A percentile compares a stretch with the other conserved stretches of the same genome.
phyloP scores from a whole-genome alignment of 2,329 filamentous ascomycete species.

The Cordyceps tenuipes region DNA sequence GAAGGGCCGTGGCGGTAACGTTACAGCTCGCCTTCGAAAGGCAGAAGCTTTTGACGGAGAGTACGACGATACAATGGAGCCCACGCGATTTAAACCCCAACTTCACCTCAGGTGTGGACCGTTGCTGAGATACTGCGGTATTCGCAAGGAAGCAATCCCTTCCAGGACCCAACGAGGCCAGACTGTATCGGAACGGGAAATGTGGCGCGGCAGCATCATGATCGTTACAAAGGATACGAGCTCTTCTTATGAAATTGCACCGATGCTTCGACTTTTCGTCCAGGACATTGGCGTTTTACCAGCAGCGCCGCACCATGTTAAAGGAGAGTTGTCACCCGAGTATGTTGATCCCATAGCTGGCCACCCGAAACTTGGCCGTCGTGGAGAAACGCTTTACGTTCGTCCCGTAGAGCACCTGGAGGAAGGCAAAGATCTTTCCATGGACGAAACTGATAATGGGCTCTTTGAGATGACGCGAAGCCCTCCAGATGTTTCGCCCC shows the following conservation, averaged over 20 bases:
- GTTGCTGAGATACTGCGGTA: slow-evolving; percentile 79
- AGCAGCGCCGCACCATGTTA: slow-evolving; percentile 62
- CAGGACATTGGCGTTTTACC: slow-evolving; percentile 78
- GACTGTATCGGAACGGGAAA: slow-evolving; percentile 51
- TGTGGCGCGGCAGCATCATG: slow-evolving; percentile 92
- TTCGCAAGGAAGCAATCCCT: slow-evolving; percentile 53
- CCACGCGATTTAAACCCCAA: slow-evolving; percentile 71
- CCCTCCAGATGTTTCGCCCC: slow-evolving; percentile 36
- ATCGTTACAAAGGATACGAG: slow-evolving; percentile 83
- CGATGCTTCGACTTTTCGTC: slow-evolving; percentile 74
- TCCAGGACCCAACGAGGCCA: slow-evolving; percentile 19
- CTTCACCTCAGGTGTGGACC: slow-evolving; percentile 87
- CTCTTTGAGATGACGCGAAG: slow-evolving; percentile 65
- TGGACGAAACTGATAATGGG: slow-evolving; percentile 70
- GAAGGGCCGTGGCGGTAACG: slow-evolving; percentile 37
- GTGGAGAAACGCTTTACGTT: slow-evolving; percentile 80
- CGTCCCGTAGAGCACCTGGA: slow-evolving; percentile 81
- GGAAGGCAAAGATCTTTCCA: slow-evolving; percentile 69
- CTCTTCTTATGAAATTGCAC: slow-evolving; percentile 73
- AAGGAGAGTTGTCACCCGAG: slow-evolving; percentile 62
- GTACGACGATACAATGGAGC: slow-evolving; percentile 54
- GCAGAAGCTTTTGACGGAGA: slow-evolving; percentile 59
- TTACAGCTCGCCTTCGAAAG: slow-evolving; percentile 40
- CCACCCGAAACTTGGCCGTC: slow-evolving; percentile 74
- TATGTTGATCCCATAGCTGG: slow-evolving; percentile 87